phyloP scores from a whole-genome alignment of 768 basidiomycete genomes.

The Ramaria sp. region DNA sequence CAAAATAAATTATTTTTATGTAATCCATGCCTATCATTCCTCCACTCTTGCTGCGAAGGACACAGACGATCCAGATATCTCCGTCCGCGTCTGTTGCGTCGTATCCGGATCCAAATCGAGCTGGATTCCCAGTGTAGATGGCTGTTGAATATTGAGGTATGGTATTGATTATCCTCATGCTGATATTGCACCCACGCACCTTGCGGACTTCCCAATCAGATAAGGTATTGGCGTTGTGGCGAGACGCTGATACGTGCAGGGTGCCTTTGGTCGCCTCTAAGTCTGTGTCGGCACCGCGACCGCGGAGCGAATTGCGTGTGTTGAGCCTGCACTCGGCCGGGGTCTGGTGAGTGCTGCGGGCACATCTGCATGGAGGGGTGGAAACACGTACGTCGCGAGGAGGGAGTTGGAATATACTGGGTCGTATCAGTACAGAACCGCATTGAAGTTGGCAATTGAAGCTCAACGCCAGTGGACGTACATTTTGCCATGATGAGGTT shows the following conservation, averaged over 20 bases:
- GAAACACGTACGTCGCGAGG: constrained; percentile 29
- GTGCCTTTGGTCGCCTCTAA: neutral
- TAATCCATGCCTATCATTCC: too few relatives aligned
- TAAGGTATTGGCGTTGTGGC: neutral
- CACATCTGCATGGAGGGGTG: neutral
- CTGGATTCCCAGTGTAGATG: constrained; percentile 34
- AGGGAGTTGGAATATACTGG: constrained; percentile 44
- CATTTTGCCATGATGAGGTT: constrained; percentile 19
- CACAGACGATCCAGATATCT: too few relatives aligned
- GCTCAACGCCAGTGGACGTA: too few relatives aligned
- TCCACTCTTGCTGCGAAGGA: too few relatives aligned
- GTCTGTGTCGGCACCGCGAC: constrained; percentile 11
- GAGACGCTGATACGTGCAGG: neutral
- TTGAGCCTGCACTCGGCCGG: constrained; percentile 32
- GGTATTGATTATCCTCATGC: neutral
- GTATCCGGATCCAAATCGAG: neutral
- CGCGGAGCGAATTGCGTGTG: constrained; percentile 31
- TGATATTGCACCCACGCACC: neutral
- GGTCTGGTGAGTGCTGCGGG: constrained; percentile 2
- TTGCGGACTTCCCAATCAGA: neutral
- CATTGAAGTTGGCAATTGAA: too few relatives aligned
- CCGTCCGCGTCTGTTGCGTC: too few relatives aligned
- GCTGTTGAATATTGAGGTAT: constrained; percentile 8
- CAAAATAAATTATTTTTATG: too few relatives aligned
- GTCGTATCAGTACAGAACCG: too few relatives aligned